Conservation (phyloP, 305 asterid species). For the Galium porrigens region DNA sequence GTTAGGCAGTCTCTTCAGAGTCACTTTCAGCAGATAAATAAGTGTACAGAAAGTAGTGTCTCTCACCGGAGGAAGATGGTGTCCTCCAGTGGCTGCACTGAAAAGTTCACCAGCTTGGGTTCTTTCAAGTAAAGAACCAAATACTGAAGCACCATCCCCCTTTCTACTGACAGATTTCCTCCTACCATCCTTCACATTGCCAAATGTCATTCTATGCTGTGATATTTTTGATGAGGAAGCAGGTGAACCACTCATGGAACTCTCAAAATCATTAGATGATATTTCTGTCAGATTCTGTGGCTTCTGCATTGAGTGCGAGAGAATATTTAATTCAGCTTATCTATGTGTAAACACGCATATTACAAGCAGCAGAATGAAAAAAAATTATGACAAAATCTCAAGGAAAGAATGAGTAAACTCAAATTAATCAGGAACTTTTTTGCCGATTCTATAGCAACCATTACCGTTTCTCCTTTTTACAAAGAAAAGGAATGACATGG, state of each 20-base stretch:
- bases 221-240: constrained; percentile 51
- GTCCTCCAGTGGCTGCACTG: constrained; percentile 47
- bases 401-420: background rate
- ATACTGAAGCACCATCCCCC: constrained; percentile 30
- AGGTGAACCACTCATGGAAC: constrained; percentile 54
- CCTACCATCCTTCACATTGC: constrained; percentile 44
- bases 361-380: background rate
- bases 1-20: background rate
- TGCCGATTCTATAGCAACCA: background rate
- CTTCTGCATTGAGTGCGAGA: constrained; percentile 35
- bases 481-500: background rate
- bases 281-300: constrained; percentile 35
- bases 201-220: constrained; percentile 30
- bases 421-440: background rate
- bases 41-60: constrained; percentile 2
- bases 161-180: constrained; percentile 53
- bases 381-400: background rate
- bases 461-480: background rate
- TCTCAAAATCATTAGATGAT: constrained; percentile 42
- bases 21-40: background rate
- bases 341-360: background rate
- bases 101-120: constrained; percentile 81
- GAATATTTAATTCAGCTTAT: background rate
- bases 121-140: constrained; percentile 39
- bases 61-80: constrained; percentile 54